A percentile compares a stretch with the other conserved stretches of the same genome.
phyloP scores from a whole-genome alignment of 176 grass and related monocot species.

The Oryza meridionalis region DNA sequence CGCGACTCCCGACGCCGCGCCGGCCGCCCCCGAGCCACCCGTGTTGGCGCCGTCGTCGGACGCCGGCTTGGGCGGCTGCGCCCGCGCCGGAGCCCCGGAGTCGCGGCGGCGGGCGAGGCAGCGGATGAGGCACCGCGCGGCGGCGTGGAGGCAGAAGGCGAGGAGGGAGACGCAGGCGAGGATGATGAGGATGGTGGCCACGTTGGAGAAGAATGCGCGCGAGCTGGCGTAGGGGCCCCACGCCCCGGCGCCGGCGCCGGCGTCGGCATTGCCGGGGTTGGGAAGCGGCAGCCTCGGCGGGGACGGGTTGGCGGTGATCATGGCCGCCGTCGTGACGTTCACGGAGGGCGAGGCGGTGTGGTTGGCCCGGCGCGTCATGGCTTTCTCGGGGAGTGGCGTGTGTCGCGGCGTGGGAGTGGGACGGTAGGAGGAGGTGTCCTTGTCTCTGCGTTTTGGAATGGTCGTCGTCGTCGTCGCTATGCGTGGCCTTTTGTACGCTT shows the following conservation, averaged over 20 bases:
- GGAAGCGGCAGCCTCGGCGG: conserved; percentile 10
- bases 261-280: background rate
- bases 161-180: conserved; percentile 76
- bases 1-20: background rate
- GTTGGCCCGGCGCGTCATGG: conserved; percentile 47
- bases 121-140: conserved; percentile 61
- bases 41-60: background rate
- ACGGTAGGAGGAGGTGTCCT: background rate
- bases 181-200: conserved; percentile 85
- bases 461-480: background rate
- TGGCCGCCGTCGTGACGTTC: conserved; percentile 15
- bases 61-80: conserved; percentile 39
- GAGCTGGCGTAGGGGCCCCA: conserved; percentile 75
- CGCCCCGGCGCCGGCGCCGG: conserved; percentile 17
- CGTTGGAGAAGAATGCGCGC: conserved; percentile 79
- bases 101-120: conserved; percentile 36
- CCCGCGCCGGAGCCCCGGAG: background rate
- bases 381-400: background rate
- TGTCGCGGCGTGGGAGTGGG: conserved; percentile 21
- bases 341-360: conserved; percentile 33
- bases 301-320: conserved; percentile 31
- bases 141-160: conserved; percentile 85
- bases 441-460: conserved; percentile 4
- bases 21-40: background rate
- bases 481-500: conserved; percentile 33